A percentile compares a stretch with the other conserved stretches of the same genome.
Conservation (phyloP, 2,329 filamentous ascomycete species). For the Beauveria bassiana region DNA sequence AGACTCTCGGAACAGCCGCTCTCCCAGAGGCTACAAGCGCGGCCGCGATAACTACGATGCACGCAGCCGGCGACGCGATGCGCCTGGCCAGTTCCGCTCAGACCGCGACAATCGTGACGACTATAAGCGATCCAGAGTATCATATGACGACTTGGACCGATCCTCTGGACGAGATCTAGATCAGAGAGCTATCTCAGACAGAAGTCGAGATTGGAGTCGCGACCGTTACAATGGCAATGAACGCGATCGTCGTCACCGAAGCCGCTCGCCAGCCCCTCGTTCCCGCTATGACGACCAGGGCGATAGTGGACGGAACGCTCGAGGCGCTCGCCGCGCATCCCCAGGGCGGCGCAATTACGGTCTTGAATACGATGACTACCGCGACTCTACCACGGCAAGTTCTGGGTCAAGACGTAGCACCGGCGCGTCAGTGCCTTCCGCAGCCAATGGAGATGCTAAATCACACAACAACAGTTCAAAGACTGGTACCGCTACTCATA, state of each 20-base stretch:
- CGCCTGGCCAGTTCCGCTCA: constrained; percentile 52
- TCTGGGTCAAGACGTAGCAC: constrained; percentile 57
- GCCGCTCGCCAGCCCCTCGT: constrained; percentile 37
- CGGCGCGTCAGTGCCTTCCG: constrained; percentile 50
- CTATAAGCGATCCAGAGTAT: constrained; percentile 37
- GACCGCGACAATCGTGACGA: constrained; percentile 53
- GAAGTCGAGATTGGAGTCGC: constrained; percentile 36
- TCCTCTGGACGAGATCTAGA: constrained; percentile 32
- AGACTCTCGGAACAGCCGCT: constrained; percentile 44
- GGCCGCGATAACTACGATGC: constrained; percentile 54
- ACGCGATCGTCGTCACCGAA: constrained; percentile 48
- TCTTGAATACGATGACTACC: constrained; percentile 38
- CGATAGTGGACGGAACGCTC: not conserved
- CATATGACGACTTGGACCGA: constrained; percentile 52
- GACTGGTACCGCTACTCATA: constrained; percentile 15
- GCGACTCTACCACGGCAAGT: constrained; percentile 36
- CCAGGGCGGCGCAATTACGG: constrained; percentile 8
- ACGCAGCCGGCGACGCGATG: constrained; percentile 31
- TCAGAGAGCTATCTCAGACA: constrained; percentile 28
- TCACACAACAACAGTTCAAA: constrained; percentile 43
- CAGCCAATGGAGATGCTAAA: constrained; percentile 61
- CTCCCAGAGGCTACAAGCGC: constrained; percentile 62
- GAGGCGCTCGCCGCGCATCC: not conserved
- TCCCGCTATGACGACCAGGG: constrained; percentile 28
- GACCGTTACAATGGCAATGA: constrained; percentile 18